These are phyloP conservation scores for Rugosomyces carneus DNA, from an alignment of 1,284 basidiomycete species.

Conservation along the genomic window DNA sequence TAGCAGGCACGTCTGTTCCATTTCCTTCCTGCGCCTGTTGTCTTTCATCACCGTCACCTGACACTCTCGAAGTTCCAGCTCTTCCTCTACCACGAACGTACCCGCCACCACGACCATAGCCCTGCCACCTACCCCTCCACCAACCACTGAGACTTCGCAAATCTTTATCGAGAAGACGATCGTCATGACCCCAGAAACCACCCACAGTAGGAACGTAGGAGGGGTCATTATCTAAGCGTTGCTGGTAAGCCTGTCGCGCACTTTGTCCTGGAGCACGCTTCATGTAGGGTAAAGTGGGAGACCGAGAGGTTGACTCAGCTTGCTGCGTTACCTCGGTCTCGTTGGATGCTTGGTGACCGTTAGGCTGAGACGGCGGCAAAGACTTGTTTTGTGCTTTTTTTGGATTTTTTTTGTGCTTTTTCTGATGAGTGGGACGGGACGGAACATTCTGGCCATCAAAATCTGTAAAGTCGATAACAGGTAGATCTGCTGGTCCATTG, in stretches of 20 bases:
- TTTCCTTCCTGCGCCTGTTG: conserved; percentile 15
- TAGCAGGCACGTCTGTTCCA: conserved; percentile 39
- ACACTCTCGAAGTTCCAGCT: conserved; percentile 33
- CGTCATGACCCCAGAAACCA: conserved; percentile 89
- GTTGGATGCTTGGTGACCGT: conserved; percentile 14
- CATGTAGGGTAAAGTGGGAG: conserved; percentile 17
- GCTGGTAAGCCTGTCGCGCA: conserved; percentile 71
- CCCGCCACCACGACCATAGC: conserved; percentile 56
- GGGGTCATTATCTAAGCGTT: conserved; percentile 73
- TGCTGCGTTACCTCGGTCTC: conserved; percentile 22
- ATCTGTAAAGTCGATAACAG: conserved; percentile 75
- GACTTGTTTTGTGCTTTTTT: conserved; percentile 22
- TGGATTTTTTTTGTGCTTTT: conserved; percentile 33
- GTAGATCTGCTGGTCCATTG: conserved; percentile 56
- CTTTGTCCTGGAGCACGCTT: conserved; percentile 46
- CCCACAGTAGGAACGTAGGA: conserved; percentile 83
- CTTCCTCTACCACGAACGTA: conserved; percentile 54
- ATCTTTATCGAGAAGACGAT: conserved; percentile 72
- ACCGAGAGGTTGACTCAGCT: conserved; percentile 29
- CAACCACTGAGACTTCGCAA: conserved; percentile 70
- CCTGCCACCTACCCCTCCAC: conserved; percentile 77
- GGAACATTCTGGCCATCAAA: conserved; percentile 38
- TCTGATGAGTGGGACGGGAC: conserved; percentile 22
- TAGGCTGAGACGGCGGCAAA: conserved; percentile 17
- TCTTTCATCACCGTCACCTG: conserved; percentile 14